Evolutionary conservation across 2,329 filamentous ascomycete species (phyloP).

Genomic region (Chrysoporthe cubensis): DNA sequence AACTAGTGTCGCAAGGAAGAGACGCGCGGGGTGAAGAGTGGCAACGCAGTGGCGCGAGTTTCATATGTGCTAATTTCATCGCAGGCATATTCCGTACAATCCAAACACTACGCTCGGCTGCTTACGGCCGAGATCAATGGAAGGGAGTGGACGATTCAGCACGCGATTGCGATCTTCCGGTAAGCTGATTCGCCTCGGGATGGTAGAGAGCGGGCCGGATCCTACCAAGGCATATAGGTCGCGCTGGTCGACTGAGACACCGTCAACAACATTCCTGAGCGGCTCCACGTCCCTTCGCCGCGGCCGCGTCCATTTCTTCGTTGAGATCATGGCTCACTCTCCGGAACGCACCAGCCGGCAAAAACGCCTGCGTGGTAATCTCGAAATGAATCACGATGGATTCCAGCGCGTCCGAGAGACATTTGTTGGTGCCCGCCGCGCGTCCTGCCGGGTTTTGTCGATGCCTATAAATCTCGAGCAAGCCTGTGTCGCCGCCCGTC

Average conservation of each 20-base stretch:
- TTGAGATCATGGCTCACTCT: conserved; percentile 2
- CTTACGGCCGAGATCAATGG: background rate
- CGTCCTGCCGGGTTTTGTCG: background rate
- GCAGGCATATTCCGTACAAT: background rate
- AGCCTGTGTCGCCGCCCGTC: background rate
- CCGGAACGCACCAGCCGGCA: background rate
- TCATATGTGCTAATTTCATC: background rate
- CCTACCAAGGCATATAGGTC: background rate
- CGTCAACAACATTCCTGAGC: conserved; percentile 1
- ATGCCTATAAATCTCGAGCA: conserved; percentile 1
- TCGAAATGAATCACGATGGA: conserved; percentile 1
- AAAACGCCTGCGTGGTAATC: background rate
- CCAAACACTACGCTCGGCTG: background rate
- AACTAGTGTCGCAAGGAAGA: background rate
- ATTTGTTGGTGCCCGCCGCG: background rate
- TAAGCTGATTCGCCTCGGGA: background rate
- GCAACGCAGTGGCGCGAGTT: background rate
- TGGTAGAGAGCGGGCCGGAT: background rate
- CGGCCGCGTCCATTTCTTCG: background rate
- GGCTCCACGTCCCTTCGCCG: background rate
- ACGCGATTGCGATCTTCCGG: background rate
- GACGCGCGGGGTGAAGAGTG: background rate
- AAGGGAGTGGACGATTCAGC: background rate
- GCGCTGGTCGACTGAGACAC: conserved; percentile 1
- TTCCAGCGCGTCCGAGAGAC: background rate